Conservation (phyloP, 805 yeast genomes). For the Ogataea pilisensis region DNA sequence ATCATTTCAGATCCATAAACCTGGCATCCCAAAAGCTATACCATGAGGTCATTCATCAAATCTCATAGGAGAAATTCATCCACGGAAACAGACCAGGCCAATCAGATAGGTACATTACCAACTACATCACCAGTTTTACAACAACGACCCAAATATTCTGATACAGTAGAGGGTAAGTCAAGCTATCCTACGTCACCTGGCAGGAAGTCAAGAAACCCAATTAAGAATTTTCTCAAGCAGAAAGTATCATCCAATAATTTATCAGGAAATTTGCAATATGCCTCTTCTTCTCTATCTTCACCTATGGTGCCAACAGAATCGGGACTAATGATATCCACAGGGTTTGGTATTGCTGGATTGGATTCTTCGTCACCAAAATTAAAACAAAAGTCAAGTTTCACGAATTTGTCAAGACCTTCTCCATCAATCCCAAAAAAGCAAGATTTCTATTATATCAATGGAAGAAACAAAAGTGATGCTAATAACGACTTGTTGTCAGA, state of each 20-base stretch:
- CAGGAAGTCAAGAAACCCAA: constrained; percentile 20
- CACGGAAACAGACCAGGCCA: constrained; percentile 16
- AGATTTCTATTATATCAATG: neutral
- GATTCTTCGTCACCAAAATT: too few species aligned
- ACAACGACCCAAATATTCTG: constrained; percentile 9
- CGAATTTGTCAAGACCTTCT: constrained; percentile 5
- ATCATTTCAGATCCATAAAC: neutral
- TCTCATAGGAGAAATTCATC: constrained; percentile 26
- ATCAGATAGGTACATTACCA: too few species aligned
- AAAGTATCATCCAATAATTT: constrained; percentile 22
- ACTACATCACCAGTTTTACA: constrained; percentile 6
- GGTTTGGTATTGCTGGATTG: too few species aligned
- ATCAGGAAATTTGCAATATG: too few species aligned
- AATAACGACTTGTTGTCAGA: constrained; percentile 4
- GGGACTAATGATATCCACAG: too few species aligned
- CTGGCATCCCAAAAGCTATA: neutral
- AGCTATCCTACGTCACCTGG: constrained; percentile 17
- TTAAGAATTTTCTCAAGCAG: constrained; percentile 25
- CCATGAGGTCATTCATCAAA: constrained; percentile 31
- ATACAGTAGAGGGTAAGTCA: constrained; percentile 4
- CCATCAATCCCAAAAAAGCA: neutral
- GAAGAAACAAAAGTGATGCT: neutral
- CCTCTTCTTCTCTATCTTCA: too few species aligned
- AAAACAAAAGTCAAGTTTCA: constrained; percentile 13
- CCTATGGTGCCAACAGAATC: too few species aligned